Evolutionary conservation across 371 early-diverging fungal genomes (phyloP).

Genomic region (Mucor piriformis): DNA sequence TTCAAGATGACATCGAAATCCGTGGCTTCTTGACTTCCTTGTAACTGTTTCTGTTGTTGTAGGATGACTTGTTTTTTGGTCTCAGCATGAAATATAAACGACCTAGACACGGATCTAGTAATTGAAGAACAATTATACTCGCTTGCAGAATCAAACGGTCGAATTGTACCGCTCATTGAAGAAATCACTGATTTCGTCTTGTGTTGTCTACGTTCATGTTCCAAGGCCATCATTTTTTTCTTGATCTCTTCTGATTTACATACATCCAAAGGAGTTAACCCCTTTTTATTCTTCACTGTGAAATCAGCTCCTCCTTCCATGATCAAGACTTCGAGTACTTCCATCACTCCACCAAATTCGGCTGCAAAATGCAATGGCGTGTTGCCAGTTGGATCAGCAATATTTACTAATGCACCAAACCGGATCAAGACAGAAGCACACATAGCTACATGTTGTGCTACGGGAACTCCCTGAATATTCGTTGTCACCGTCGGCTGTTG

Average conservation of each 20-base stretch:
- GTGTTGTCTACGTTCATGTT: constrained; percentile 31
- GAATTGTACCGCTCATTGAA: constrained; percentile 35
- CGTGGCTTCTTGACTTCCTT: constrained; percentile 37
- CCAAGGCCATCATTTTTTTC: constrained; percentile 15
- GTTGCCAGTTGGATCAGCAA: constrained; percentile 66
- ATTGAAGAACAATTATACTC: constrained; percentile 28
- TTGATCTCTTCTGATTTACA: constrained; percentile 41
- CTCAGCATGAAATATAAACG: constrained; percentile 5
- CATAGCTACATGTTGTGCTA: constrained; percentile 48
- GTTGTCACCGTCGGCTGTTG: not conserved
- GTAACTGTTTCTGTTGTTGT: constrained; percentile 13
- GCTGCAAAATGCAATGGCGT: constrained; percentile 74
- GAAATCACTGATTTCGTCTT: constrained; percentile 27
- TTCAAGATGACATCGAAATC: constrained; percentile 60
- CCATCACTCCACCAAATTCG: constrained; percentile 59
- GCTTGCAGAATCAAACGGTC: constrained; percentile 48
- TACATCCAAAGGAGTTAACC: constrained; percentile 56
- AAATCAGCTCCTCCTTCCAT: constrained; percentile 54
- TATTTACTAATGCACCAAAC: constrained; percentile 62
- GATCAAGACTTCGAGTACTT: constrained; percentile 56
- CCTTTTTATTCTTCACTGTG: constrained; percentile 53
- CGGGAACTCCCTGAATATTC: constrained; percentile 6
- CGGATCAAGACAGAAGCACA: constrained; percentile 59
- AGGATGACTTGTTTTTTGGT: constrained; percentile 2
- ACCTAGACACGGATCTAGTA: constrained; percentile 25